Base-by-base conservation (phyloP, 768 basidiomycete species). In the Cubamyces sp. region DNA sequence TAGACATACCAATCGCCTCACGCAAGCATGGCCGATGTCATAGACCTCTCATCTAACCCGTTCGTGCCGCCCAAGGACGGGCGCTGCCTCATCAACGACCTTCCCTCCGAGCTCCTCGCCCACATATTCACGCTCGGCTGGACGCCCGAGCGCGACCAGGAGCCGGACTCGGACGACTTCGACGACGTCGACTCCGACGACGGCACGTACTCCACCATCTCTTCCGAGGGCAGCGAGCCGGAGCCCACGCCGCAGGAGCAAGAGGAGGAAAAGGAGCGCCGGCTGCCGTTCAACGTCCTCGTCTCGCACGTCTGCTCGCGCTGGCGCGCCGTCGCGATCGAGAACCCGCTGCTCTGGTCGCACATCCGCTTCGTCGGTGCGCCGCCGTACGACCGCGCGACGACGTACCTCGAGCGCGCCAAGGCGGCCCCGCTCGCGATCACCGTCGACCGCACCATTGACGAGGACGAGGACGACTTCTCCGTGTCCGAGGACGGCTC, bases 301-400 rank as follows among this genome's bases (percentile, higher is more conserved):
- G 84, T 81, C 15, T 87, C 86, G 18, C 87, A 87, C 66, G 81
- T 87, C 11, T 88, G 87, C 70, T 74, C 67, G 25, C 83, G 80
- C 59, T 88, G 87, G 87, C 83, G 87, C 50, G 74, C 73, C 39
- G 65, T 80, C 1, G 69, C 85, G 3, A 57, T 88, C 28, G 79
- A 79, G 30, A 82, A 82, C 0, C 83, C 85, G 0, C 74, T 75
- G 9, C 77, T 89, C 18, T 90, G 87, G 87, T 82, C 82, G 12
- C 71, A 61, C 30, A 74, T 89, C 42, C 66, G 71, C 3, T 83
- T 69, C 61, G 52, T 82, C 45, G 43, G 63, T 5, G 73, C 71
- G 25, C 73, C 77, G 3, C 80, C 81, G 1, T 80, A 81, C 56
- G 80, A 81, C 11, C 76, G 73, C 54, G 78, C 81, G 4, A 66